phyloP scores from a whole-genome alignment of 2,329 filamentous ascomycete genomes.

The Microdochium paspali region DNA sequence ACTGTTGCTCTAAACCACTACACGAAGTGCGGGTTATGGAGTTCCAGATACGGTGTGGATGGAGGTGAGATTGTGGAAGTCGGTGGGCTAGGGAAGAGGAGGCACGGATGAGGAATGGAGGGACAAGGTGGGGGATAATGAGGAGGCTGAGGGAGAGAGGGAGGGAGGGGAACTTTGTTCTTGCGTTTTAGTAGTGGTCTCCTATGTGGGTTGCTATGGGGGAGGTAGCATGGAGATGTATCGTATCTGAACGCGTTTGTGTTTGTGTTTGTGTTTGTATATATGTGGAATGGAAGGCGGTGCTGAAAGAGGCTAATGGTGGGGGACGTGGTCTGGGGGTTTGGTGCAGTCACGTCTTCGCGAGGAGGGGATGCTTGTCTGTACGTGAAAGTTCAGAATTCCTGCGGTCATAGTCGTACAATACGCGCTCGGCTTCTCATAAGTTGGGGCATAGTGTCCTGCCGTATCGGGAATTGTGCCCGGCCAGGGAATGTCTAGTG shows the following conservation, averaged over 20 bases:
- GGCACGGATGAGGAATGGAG: not conserved
- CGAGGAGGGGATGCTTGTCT: too few relatives aligned
- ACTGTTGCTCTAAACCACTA: too few relatives aligned
- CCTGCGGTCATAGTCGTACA: too few relatives aligned
- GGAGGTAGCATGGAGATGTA: conserved; percentile 44
- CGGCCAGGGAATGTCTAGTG: not conserved
- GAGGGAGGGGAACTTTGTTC: conserved; percentile 26
- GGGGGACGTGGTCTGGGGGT: not conserved
- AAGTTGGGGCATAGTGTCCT: too few relatives aligned
- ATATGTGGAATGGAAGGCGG: conserved; percentile 1
- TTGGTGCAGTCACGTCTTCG: too few relatives aligned
- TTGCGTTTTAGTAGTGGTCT: conserved; percentile 54
- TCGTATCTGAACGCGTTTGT: conserved; percentile 51
- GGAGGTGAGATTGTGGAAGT: too few relatives aligned
- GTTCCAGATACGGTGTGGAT: too few relatives aligned
- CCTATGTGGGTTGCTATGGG: conserved; percentile 17
- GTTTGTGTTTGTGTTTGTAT: conserved; percentile 1
- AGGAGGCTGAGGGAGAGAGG: not conserved
- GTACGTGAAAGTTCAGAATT: too few relatives aligned
- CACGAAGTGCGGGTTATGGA: too few relatives aligned
- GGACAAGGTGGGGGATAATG: not conserved
- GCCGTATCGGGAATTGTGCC: not conserved
- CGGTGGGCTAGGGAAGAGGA: too few relatives aligned
- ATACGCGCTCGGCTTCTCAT: too few relatives aligned
- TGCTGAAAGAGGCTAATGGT: not conserved